A percentile compares a stretch with the other conserved stretches of the same genome.
These are phyloP conservation scores for Exutisphaerella laricina DNA, from an alignment of 2,329 filamentous ascomycete genomes.

Conservation along the genomic window DNA sequence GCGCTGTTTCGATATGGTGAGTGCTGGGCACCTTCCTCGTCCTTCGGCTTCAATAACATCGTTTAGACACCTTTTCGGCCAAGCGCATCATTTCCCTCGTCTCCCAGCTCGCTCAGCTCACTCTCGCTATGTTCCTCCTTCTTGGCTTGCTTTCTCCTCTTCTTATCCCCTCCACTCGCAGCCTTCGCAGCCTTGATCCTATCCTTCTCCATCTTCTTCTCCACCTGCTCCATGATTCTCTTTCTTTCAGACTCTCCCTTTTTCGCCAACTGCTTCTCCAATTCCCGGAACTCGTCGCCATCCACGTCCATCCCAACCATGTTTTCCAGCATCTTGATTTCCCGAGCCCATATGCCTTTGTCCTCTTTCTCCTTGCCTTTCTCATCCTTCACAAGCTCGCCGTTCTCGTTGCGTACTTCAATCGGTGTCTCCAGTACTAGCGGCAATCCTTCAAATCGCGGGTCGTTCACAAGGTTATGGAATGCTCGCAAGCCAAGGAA, in stretches of 20 bases:
- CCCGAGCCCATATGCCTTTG: slow-evolving; percentile 77
- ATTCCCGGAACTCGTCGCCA: slow-evolving; percentile 61
- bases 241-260: slow-evolving; percentile 65
- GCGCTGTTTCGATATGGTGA: too few relatives aligned
- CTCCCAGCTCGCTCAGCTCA: slow-evolving; percentile 33
- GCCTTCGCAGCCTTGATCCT: slow-evolving; percentile 41
- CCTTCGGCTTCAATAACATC: too few relatives aligned
- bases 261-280: slow-evolving; percentile 61
- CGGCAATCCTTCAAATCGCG: slow-evolving; percentile 68
- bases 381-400: slow-evolving; percentile 45
- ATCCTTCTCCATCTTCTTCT: slow-evolving; percentile 63
- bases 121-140: slow-evolving; percentile 25
- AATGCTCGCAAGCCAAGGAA: slow-evolving; percentile 88
- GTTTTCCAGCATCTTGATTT: slow-evolving; percentile 90
- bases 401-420: slow-evolving; percentile 60
- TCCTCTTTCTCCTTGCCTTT: slow-evolving; percentile 60
- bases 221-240: slow-evolving; percentile 71
- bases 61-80: not conserved
- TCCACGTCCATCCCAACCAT: slow-evolving; percentile 79
- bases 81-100: slow-evolving; percentile 3
- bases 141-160: slow-evolving; percentile 35
- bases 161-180: slow-evolving; percentile 30
- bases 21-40: too few relatives aligned
- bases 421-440: slow-evolving; percentile 98
- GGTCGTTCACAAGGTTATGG: slow-evolving; percentile 82